Conservation (phyloP, 805 yeast genomes). For the Lipomyces yamadae region DNA sequence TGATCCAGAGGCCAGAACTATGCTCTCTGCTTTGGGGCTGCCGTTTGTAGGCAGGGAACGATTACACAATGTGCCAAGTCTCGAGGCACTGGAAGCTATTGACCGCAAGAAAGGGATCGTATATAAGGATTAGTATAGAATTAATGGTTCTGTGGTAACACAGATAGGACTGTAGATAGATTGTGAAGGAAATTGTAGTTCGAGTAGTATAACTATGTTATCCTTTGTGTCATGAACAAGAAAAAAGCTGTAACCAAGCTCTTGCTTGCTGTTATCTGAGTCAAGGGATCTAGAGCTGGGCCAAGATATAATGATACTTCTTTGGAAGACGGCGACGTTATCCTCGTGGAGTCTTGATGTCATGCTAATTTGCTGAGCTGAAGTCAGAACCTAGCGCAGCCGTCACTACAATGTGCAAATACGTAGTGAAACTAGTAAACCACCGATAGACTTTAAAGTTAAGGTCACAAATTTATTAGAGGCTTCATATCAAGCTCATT, state of each 20-base stretch:
- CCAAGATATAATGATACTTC: neutral
- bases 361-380: too few relatives aligned
- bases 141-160: neutral
- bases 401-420: too few relatives aligned
- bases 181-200: neutral
- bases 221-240: neutral
- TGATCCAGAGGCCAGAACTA: conserved; percentile 84
- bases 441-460: neutral
- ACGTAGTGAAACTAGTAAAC: too few relatives aligned
- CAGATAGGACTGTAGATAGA: neutral
- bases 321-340: neutral
- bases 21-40: conserved; percentile 75
- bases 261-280: neutral
- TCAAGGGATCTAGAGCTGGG: neutral
- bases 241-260: too few relatives aligned
- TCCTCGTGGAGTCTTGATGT: too few relatives aligned
- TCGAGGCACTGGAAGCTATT: neutral
- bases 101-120: conserved; percentile 10
- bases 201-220: neutral
- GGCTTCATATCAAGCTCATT: neutral
- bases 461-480: neutral
- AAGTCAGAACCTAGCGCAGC: too few relatives aligned
- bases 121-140: neutral
- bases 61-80: conserved; percentile 30
- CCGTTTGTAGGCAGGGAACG: conserved; percentile 34